Percentiles rank a stretch among this genome's conserved stretches.
Conservation (phyloP, 805 yeast species). For the Zygosaccharomyces bisporus region DNA sequence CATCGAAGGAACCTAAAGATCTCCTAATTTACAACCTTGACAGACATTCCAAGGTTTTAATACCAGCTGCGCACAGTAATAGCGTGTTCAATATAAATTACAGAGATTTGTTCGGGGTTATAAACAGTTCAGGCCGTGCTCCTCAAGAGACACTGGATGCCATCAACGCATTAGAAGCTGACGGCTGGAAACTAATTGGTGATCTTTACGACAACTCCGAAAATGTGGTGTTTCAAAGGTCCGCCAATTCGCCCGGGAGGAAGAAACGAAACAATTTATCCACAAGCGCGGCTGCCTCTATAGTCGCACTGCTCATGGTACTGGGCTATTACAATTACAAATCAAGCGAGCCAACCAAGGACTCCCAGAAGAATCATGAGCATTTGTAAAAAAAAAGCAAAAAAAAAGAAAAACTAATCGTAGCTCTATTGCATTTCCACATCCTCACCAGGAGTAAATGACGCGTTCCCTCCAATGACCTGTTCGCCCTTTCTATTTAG, state of each 20-base stretch:
- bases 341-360: not conserved
- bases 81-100: conserved; percentile 21
- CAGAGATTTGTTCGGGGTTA: conserved; percentile 28
- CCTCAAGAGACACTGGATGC: conserved; percentile 27
- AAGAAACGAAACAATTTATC: not conserved
- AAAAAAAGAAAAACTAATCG: too few species aligned
- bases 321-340: conserved; percentile 3
- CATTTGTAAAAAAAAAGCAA: conserved; percentile 1
- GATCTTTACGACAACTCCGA: conserved; percentile 21
- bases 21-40: conserved; percentile 18
- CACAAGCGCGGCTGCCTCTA: conserved; percentile 4
- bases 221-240: conserved; percentile 23
- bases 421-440: conserved; percentile 22
- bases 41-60: conserved; percentile 7
- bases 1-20: conserved; percentile 10
- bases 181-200: conserved; percentile 32
- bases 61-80: conserved; percentile 13
- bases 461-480: conserved; percentile 23
- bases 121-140: conserved; percentile 22
- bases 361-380: not conserved
- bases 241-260: not conserved
- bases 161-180: conserved; percentile 21
- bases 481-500: conserved; percentile 28
- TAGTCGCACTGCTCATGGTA: not conserved
- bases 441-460: conserved; percentile 11